A percentile compares a stretch with the other conserved stretches of the same genome.
phyloP scores from a whole-genome alignment of 768 basidiomycete genomes.

The Mycena maculata region DNA sequence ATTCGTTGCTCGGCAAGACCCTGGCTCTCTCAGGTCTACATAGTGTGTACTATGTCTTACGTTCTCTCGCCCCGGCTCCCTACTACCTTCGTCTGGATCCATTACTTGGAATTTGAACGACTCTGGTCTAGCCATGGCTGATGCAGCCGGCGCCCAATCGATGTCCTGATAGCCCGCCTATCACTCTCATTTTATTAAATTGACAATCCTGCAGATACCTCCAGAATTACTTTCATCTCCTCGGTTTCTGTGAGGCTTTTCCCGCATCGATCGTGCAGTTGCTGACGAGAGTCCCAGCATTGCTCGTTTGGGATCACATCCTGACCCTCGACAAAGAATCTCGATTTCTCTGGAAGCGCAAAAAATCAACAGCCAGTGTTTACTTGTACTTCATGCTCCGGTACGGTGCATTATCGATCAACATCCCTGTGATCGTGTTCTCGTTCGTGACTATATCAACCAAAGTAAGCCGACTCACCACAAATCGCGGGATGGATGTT shows the following conservation, averaged over 20 bases:
- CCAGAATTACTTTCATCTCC: conserved; percentile 19
- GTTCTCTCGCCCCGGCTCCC: background rate
- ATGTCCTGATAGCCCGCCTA: background rate
- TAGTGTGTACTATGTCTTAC: background rate
- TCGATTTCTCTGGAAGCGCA: conserved; percentile 43
- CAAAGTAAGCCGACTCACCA: background rate
- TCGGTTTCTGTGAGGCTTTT: background rate
- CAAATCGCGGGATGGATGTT: background rate
- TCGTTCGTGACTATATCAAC: conserved; percentile 4
- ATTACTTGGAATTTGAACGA: no score
- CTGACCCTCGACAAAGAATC: conserved; percentile 3
- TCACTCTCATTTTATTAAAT: background rate
- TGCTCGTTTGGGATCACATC: conserved; percentile 22
- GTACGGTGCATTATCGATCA: conserved; percentile 41
- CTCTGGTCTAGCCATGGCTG: background rate
- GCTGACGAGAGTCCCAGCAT: background rate
- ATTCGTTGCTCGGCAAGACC: background rate
- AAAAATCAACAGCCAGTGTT: conserved; percentile 33
- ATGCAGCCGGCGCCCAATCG: background rate
- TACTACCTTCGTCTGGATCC: background rate
- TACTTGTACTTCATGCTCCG: conserved; percentile 47
- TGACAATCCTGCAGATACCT: conserved; percentile 4
- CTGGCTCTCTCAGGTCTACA: background rate
- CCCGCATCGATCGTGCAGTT: background rate
- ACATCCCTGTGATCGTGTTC: conserved; percentile 21